phyloP scores from a whole-genome alignment of 192 early-diverging fungal genomes.

The Podila verticillata region DNA sequence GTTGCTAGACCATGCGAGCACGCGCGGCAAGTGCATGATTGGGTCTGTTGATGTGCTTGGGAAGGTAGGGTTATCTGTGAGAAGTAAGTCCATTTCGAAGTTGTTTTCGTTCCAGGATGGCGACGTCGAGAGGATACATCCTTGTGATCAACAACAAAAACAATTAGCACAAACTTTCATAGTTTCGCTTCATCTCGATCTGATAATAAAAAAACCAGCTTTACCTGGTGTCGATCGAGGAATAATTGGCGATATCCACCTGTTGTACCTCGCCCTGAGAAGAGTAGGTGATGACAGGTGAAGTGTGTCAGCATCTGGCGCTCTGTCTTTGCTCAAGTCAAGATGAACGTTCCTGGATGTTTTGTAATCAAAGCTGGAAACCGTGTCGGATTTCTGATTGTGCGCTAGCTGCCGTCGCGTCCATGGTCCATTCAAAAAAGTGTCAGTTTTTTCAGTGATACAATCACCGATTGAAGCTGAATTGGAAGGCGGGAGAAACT shows the following conservation, averaged over 20 bases:
- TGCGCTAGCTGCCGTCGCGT: background rate
- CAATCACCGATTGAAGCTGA: no score
- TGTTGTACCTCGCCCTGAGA: background rate
- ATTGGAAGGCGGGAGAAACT: no score
- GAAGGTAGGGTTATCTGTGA: no score
- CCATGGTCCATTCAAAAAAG: background rate
- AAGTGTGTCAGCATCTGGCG: background rate
- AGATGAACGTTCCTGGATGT: background rate
- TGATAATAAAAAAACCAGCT: no score
- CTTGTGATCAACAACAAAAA: no score
- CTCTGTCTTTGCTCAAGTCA: background rate
- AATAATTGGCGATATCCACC: background rate
- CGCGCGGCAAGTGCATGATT: background rate
- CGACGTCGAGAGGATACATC: no score
- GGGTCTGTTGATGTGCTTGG: background rate
- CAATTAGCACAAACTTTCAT: no score
- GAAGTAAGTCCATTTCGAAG: no score
- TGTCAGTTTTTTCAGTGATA: no score
- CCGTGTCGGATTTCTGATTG: background rate
- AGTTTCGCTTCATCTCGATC: no score
- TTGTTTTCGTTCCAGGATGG: no score
- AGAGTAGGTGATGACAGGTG: background rate
- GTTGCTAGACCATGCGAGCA: background rate
- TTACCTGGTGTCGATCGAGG: no score
- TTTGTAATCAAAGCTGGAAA: background rate